These are phyloP conservation scores for Dysphania ambrosioides DNA, from an alignment of 148 eudicot genomes.

Conservation along the genomic window DNA sequence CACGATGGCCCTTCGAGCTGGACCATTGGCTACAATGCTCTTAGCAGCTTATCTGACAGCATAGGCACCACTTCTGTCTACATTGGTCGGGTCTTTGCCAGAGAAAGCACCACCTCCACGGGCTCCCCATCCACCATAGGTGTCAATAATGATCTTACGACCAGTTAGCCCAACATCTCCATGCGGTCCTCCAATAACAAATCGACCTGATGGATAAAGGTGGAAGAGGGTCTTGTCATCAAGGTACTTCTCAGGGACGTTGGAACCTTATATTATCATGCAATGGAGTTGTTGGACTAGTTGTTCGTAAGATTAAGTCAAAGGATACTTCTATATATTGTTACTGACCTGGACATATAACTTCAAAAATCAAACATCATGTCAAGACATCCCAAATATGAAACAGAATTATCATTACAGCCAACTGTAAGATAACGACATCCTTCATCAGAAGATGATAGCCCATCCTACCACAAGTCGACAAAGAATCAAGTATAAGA, in stretches of 20 bases:
- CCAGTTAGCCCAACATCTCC: conserved; percentile 72
- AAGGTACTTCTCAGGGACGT: conserved; percentile 49
- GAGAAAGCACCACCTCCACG: conserved; percentile 59
- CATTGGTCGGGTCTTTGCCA: conserved; percentile 58
- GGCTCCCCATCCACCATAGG: conserved; percentile 58
- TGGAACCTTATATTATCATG: neutral
- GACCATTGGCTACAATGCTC: conserved; percentile 63
- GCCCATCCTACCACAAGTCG: conserved; percentile 41
- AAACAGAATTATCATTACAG: conserved; percentile 78
- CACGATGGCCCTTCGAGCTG: conserved; percentile 60
- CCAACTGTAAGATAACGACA: conserved; percentile 63
- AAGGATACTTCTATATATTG: neutral
- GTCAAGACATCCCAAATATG: conserved; percentile 57
- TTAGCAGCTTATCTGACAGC: conserved; percentile 62
- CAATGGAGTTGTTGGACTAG: neutral
- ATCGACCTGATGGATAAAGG: conserved; percentile 64
- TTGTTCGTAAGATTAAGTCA: neutral
- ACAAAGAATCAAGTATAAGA: conserved; percentile 6
- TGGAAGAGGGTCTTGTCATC: conserved; percentile 62
- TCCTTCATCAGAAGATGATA: conserved; percentile 28
- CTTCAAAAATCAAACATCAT: conserved; percentile 34
- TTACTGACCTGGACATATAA: conserved; percentile 58
- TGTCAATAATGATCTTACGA: conserved; percentile 60
- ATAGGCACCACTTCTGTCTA: conserved; percentile 68
- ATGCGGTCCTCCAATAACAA: conserved; percentile 73